These are phyloP conservation scores for Euphrasia arctica DNA, from an alignment of 305 asterid genomes.

Conservation along the genomic window DNA sequence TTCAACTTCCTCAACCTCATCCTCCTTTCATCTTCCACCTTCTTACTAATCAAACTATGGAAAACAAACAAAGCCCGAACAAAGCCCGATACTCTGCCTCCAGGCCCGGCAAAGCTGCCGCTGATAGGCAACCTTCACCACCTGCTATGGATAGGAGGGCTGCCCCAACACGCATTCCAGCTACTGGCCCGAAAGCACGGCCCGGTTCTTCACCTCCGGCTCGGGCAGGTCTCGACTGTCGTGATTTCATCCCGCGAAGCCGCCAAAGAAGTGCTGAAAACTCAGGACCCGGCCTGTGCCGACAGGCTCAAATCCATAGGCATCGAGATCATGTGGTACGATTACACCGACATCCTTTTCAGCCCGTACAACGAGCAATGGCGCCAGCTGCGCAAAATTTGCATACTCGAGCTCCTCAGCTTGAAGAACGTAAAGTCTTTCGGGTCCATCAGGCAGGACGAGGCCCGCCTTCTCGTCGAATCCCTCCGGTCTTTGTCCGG, in stretches of 20 bases:
- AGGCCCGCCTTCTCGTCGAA: constrained; percentile 7
- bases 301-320: constrained; percentile 27
- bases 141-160: constrained; percentile 20
- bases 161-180: constrained; percentile 29
- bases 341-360: constrained; percentile 24
- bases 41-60: constrained; percentile 12
- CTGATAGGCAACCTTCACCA: constrained; percentile 44
- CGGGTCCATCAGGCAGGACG: constrained; percentile 27
- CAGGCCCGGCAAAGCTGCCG: constrained; percentile 36
- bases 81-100: constrained; percentile 21
- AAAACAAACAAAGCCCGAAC: not conserved
- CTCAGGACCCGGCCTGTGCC: constrained; percentile 32
- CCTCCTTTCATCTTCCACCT: constrained; percentile 20
- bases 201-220: constrained; percentile 28
- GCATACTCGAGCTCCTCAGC: constrained; percentile 24
- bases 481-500: not conserved
- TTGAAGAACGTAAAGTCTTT: constrained; percentile 21
- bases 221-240: constrained; percentile 35
- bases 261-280: constrained; percentile 25
- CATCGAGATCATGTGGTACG: constrained; percentile 22
- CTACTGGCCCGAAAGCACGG: constrained; percentile 28
- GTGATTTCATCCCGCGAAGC: constrained; percentile 34
- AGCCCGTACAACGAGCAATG: constrained; percentile 30
- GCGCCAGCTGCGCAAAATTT: constrained; percentile 34
- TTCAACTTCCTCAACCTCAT: constrained; percentile 13